These are phyloP conservation scores for Macrophomina tecta DNA, from an alignment of 2,329 filamentous ascomycete genomes.

Conservation along the genomic window DNA sequence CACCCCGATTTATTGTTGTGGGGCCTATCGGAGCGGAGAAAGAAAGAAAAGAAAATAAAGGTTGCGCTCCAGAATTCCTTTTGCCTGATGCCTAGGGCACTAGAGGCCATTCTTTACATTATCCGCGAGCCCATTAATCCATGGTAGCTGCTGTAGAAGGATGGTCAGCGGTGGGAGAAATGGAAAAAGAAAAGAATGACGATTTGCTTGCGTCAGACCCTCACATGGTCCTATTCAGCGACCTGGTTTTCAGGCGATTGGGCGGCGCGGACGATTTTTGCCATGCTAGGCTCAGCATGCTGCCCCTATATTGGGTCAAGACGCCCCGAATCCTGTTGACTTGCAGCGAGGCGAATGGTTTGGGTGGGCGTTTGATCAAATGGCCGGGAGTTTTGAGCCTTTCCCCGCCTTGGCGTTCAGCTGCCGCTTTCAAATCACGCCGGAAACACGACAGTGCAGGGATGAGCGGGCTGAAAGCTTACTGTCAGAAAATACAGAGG, in stretches of 20 bases:
- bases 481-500: neutral
- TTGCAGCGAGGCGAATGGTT: neutral
- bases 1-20: too few relatives aligned
- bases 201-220: neutral
- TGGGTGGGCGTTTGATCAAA: too few relatives aligned
- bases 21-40: too few relatives aligned
- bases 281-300: neutral
- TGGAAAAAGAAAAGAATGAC: neutral
- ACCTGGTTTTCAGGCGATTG: neutral
- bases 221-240: neutral
- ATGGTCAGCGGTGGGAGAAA: too few relatives aligned
- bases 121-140: too few relatives aligned
- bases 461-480: neutral
- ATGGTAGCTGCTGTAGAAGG: too few relatives aligned
- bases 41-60: too few relatives aligned
- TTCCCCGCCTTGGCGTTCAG: neutral
- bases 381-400: neutral
- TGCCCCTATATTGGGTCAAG: too few relatives aligned
- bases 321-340: neutral
- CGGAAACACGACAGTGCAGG: neutral
- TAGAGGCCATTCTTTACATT: too few relatives aligned
- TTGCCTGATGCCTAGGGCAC: too few relatives aligned
- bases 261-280: neutral
- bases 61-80: too few relatives aligned
- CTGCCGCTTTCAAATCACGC: neutral